Conservation (phyloP, 768 basidiomycete species). For the Nidula microcarpa region DNA sequence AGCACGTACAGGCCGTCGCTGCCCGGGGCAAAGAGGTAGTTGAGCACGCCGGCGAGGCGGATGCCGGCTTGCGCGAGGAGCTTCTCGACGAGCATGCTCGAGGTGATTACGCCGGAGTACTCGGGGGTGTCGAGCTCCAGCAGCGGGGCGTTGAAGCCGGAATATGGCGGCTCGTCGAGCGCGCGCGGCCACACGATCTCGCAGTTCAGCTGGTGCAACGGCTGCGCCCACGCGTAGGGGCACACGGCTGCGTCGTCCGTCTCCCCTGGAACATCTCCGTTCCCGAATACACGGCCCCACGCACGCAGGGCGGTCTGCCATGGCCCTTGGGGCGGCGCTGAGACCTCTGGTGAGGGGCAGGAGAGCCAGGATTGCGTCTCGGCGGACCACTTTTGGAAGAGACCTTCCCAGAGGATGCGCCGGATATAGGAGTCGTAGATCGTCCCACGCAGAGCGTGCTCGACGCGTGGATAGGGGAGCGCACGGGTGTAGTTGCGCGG, state of each 20-base stretch:
- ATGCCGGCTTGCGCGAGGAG: constrained; percentile 81
- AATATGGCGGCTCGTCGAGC: constrained; percentile 50
- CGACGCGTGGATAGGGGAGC: constrained; percentile 64
- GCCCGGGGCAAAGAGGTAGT: constrained; percentile 53
- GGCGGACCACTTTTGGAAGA: constrained; percentile 63
- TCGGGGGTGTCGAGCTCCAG: constrained; percentile 79
- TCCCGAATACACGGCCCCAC: constrained; percentile 13
- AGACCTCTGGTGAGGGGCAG: constrained; percentile 1
- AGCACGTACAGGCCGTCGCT: constrained; percentile 2
- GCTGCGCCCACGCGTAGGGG: constrained; percentile 75
- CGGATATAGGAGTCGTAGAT: constrained; percentile 90
- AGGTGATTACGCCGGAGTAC: constrained; percentile 68
- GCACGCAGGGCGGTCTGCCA: constrained; percentile 24
- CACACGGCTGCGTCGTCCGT: constrained; percentile 63
- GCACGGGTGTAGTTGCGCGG: constrained; percentile 75
- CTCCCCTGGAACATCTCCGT: constrained; percentile 8
- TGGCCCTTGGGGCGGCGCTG: not conserved
- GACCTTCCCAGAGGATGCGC: constrained; percentile 82
- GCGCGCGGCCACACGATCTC: constrained; percentile 75
- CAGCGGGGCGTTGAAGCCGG: constrained; percentile 22
- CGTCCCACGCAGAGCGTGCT: constrained; percentile 63
- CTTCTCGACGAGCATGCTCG: constrained; percentile 73
- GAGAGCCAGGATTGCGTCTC: constrained; percentile 30
- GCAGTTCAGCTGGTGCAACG: constrained; percentile 79
- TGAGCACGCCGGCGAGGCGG: constrained; percentile 79